Base-by-base conservation (phyloP, 768 basidiomycete species). In the Solioccasus polychromus region DNA sequence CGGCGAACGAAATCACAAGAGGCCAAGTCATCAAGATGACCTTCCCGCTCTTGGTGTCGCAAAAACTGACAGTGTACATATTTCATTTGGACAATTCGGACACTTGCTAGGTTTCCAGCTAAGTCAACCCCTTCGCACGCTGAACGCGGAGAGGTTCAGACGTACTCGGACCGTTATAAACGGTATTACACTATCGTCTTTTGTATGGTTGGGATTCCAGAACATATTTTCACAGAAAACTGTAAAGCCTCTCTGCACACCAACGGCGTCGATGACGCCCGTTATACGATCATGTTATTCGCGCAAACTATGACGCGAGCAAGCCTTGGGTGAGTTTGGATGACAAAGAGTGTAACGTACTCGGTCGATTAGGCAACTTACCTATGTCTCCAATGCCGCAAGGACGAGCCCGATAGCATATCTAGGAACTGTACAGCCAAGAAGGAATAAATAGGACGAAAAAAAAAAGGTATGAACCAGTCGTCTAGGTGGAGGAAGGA, bases 1-100 rank as follows among this genome's bases (percentile, higher is more conserved):
- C 74, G 22, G 73, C 58, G 22, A 76, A 35, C 8, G 73, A 71
- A 34, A 79, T 51, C 3, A 69, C 59, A 28, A 79, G 63, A 25
- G 78, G 57, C 77, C 78, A 82, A 25, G 71, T 46, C 35, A 78
- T 69, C 48, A 76, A 76, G 24, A 64, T 52, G 7, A 77, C 46
- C 46, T 79, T 76, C 56, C 80, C 78, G 15, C 75, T 71, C 48
- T 66, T 68, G 44, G 55, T 41, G 25, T 66, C 51, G 15, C 50
- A 47, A 30, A 67, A 45, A 18, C 63, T 68, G 39, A 34, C 19
- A 32, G 30, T 12, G 30, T 15, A 31, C 30, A 31, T 9, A 31
- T 26, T n/a, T n/a, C n/a, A n/a, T n/a, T n/a, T n/a, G n/a, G n/a
- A n/a, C n/a, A n/a, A n/a, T n/a, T n/a, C 4, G 6, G 34, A 5